These are phyloP conservation scores for Eudorina sp. DNA, from an alignment of 139 green algal genomes.

Conservation along the genomic window DNA sequence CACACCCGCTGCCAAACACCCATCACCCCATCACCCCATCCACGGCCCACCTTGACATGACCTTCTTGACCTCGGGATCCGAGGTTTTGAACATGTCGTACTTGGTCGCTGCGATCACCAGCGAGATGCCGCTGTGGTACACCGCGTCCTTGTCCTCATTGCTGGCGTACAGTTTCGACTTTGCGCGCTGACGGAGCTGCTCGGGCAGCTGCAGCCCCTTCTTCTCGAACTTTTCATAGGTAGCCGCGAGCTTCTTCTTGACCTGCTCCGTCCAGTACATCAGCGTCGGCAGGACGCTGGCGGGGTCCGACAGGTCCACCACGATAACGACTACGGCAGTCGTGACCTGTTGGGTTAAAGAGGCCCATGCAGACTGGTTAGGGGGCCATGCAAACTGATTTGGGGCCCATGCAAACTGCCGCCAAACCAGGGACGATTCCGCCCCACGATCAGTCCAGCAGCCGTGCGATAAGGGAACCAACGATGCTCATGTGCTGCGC, in stretches of 20 bases:
- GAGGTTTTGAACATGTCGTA: constrained; percentile 71
- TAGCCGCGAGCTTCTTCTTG: constrained; percentile 61
- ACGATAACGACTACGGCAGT: constrained; percentile 77
- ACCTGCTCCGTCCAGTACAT: constrained; percentile 70
- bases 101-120: constrained; percentile 80
- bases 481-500: too few relatives aligned
- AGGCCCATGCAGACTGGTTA: too few relatives aligned
- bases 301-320: constrained; percentile 77
- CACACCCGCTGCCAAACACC: too few relatives aligned
- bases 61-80: constrained; percentile 73
- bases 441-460: too few relatives aligned
- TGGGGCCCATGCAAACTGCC: too few relatives aligned
- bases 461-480: too few relatives aligned
- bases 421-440: too few relatives aligned
- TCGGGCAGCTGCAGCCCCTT: constrained; percentile 79
- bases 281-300: constrained; percentile 56
- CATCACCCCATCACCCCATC: too few relatives aligned
- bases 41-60: constrained; percentile 51
- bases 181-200: constrained; percentile 71
- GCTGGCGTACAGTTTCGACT: constrained; percentile 59
- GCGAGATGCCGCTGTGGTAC: constrained; percentile 67
- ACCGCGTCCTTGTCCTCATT: constrained; percentile 72
- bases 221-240: constrained; percentile 76
- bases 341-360: constrained; percentile 75
- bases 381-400: too few relatives aligned